Evolutionary conservation across 1,139 yeast genomes (phyloP).

Genomic region (Barnettozyma hawaiiensis): DNA sequence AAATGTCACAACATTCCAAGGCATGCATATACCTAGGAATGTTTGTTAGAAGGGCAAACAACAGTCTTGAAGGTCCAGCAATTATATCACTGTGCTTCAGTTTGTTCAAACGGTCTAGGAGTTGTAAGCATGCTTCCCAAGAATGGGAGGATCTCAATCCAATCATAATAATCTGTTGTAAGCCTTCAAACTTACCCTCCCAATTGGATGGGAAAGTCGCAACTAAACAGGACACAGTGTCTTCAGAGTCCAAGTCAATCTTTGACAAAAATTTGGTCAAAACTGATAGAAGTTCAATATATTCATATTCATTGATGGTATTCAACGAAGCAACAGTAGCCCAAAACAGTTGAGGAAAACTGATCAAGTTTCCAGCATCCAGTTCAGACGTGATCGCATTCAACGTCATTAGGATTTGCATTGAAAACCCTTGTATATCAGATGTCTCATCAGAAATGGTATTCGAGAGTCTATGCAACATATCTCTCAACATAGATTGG

Average conservation of each 20-base stretch:
- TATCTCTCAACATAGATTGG: conserved; percentile 84
- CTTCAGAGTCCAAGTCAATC: conserved; percentile 80
- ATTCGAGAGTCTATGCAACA: conserved; percentile 88
- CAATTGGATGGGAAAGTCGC: conserved; percentile 91
- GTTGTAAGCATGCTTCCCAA: conserved; percentile 69
- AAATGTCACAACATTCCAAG: conserved; percentile 49
- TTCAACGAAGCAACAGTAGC: conserved; percentile 88
- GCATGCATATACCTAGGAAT: conserved; percentile 83
- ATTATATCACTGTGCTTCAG: conserved; percentile 71
- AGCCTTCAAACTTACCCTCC: conserved; percentile 91
- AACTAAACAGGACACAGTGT: conserved; percentile 75
- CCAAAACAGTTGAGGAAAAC: conserved; percentile 95
- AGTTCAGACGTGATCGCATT: conserved; percentile 87
- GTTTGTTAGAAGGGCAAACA: conserved; percentile 70
- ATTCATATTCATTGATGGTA: conserved; percentile 90
- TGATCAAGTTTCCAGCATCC: conserved; percentile 69
- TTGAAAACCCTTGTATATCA: conserved; percentile 94
- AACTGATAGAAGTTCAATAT: conserved; percentile 77
- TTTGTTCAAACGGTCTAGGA: conserved; percentile 65
- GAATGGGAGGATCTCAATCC: conserved; percentile 82
- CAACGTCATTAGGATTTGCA: conserved; percentile 94
- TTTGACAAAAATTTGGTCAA: conserved; percentile 79
- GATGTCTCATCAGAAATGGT: conserved; percentile 84
- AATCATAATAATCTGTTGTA: conserved; percentile 69
- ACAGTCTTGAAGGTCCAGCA: conserved; percentile 64